Base-by-base conservation (phyloP, 2,329 filamentous ascomycete species). In the Pezicula carpinea region DNA sequence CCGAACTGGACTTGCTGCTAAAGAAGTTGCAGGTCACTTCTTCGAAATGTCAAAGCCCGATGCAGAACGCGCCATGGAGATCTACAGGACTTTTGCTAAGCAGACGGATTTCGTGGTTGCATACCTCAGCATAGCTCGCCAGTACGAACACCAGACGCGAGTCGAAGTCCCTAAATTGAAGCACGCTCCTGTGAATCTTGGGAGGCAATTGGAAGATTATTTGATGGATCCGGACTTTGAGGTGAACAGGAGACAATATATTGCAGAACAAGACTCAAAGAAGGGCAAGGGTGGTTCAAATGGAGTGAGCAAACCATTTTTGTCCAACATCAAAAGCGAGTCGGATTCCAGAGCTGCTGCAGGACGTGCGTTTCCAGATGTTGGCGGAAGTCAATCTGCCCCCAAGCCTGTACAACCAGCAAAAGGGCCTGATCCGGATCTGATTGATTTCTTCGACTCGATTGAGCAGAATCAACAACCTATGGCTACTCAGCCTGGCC, bases 1-100 rank as follows among this genome's bases (percentile, higher is more conserved):
- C 5, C 29, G 3, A 34, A 38, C 26, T 6, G 3, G 18, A 19
- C 22, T 17, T 36, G 22, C 23, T 36, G 35, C 34, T 36, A 38
- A 41, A 18, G 10, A 33, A 23, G 11, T 46, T 18, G 53, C 23
- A 95, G 90, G 93, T 59, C 89, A 95, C 67, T 99, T 97, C 68
- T 99, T 99, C 60, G 93, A 99, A 70, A 92, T 99, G 86, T 96
- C 93, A 43, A 89, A 88, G 61, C 78, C 88, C 21, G 93, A 99
- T 67, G 95, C 93, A 49, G 89, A 96, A 66, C 81, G 91, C 53
- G 90, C 93, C 48, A 82, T 99, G 69, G 79, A 83, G 51, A 92
- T 99, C 52, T 99, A 99, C 69, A 88, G 91, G 63, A 86, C 78
- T 14, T 99, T 99, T 62, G 89, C 89, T 14, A 86, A 82, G 59